phyloP scores from a whole-genome alignment of 768 basidiomycete species.

The Suillus discolor region DNA sequence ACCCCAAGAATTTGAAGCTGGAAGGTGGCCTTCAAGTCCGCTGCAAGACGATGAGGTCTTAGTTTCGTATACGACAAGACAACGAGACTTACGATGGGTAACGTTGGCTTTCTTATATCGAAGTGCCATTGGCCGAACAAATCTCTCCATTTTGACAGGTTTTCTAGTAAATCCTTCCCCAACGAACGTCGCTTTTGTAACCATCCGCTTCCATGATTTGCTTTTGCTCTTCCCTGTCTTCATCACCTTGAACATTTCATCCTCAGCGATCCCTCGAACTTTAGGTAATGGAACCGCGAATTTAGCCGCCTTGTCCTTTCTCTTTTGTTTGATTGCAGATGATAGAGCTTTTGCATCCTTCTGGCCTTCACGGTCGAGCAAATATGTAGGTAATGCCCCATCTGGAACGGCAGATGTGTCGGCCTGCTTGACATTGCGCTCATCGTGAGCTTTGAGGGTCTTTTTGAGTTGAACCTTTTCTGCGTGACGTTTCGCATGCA shows the following conservation, averaged over 20 bases:
- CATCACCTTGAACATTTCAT: conserved; percentile 99
- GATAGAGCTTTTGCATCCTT: conserved; percentile 97
- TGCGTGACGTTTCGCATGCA: conserved; percentile 93
- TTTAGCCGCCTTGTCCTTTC: conserved; percentile 99
- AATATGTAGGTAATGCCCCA: conserved; percentile 91
- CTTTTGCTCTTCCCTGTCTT: conserved; percentile 96
- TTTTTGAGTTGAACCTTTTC: conserved; percentile 99
- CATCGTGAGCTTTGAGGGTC: conserved; percentile 99
- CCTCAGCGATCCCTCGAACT: conserved; percentile 97
- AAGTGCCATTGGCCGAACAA: conserved; percentile 96
- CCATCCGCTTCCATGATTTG: conserved; percentile 99
- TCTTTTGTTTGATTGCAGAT: conserved; percentile 95
- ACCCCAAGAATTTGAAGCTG: conserved; percentile 97
- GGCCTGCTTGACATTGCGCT: conserved; percentile 95
- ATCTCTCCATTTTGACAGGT: conserved; percentile 98
- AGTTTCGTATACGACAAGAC: neutral
- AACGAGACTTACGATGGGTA: conserved; percentile 81
- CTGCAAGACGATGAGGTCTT: conserved; percentile 41
- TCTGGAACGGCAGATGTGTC: conserved; percentile 84
- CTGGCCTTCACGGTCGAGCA: conserved; percentile 97
- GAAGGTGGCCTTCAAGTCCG: conserved; percentile 98
- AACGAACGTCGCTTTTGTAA: conserved; percentile 98
- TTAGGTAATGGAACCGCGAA: conserved; percentile 96
- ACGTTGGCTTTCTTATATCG: conserved; percentile 99
- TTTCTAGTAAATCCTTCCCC: conserved; percentile 98